phyloP scores from a whole-genome alignment of 2,329 filamentous ascomycete species.

The Aspergillus vadensis region DNA sequence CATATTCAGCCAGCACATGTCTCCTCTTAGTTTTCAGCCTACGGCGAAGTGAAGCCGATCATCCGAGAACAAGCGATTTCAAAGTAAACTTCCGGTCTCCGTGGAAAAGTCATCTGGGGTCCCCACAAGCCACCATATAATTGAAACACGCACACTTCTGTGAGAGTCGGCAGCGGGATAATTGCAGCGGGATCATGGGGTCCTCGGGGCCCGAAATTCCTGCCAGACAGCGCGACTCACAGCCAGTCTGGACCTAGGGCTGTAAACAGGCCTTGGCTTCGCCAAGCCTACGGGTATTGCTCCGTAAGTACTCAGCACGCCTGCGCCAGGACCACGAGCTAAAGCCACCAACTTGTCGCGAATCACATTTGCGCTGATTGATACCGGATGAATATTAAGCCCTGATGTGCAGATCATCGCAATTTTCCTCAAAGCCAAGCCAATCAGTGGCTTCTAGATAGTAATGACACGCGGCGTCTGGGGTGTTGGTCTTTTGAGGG shows the following conservation, averaged over 20 bases:
- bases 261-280: neutral
- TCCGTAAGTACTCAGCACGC: neutral
- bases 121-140: neutral
- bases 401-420: slow-evolving; percentile 2
- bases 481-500: neutral
- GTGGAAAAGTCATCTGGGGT: neutral
- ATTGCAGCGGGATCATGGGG: neutral
- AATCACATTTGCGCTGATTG: neutral
- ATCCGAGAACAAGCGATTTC: neutral
- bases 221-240: neutral
- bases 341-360: neutral
- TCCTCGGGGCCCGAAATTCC: neutral
- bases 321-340: neutral
- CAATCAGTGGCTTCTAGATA: neutral
- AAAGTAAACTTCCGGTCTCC: neutral
- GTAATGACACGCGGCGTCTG: slow-evolving; percentile 7
- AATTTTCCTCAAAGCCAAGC: neutral
- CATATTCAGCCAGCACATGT: neutral
- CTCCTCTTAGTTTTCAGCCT: neutral
- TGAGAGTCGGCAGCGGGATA: neutral
- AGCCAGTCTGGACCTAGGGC: neutral
- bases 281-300: neutral
- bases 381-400: neutral
- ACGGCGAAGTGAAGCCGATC: neutral
- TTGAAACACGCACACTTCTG: neutral